Conservation (phyloP, 192 early-diverging fungal genomes). For the Umbelopsis ramanniana region DNA sequence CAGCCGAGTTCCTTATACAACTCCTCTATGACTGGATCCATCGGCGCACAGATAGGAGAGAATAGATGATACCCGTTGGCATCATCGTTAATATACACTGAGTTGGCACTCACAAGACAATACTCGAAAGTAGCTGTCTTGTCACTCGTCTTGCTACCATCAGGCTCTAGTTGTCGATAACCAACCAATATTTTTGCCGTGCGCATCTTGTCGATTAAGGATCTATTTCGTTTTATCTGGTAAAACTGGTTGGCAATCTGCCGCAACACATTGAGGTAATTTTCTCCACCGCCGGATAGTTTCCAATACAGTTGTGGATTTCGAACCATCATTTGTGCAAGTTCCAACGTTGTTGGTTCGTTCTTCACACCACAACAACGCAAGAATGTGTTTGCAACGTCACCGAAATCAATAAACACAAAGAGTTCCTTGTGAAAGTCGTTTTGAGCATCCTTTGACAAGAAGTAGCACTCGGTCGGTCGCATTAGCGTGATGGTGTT, state of each 20-base stretch:
- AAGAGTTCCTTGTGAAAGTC: conserved; percentile 58
- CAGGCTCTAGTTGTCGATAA: conserved; percentile 1
- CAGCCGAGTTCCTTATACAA: conserved; percentile 71
- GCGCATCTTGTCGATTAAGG: conserved; percentile 64
- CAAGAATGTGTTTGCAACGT: conserved; percentile 74
- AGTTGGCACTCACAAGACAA: conserved; percentile 64
- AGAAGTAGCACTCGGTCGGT: conserved; percentile 59
- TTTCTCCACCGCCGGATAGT: conserved; percentile 52
- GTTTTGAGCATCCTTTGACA: conserved; percentile 42
- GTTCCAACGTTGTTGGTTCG: conserved; percentile 74
- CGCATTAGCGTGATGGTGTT: conserved; percentile 44
- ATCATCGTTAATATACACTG: conserved; percentile 85
- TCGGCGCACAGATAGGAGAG: conserved; percentile 70
- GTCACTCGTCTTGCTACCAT: conserved; percentile 28
- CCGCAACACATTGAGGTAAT: conserved; percentile 71
- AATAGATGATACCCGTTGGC: conserved; percentile 74
- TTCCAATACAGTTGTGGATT: conserved; percentile 42
- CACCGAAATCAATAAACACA: conserved; percentile 72
- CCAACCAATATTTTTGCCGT: conserved; percentile 69
- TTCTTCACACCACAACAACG: conserved; percentile 83
- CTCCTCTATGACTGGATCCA: conserved; percentile 72
- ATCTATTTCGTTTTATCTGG: conserved; percentile 42
- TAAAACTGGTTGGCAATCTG: conserved; percentile 73
- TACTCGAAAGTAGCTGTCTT: conserved; percentile 56
- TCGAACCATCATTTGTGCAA: conserved; percentile 66